A percentile compares a stretch with the other conserved stretches of the same genome.
Conservation (phyloP, 2,329 filamentous ascomycete genomes). For the Cladosporium sp. region DNA sequence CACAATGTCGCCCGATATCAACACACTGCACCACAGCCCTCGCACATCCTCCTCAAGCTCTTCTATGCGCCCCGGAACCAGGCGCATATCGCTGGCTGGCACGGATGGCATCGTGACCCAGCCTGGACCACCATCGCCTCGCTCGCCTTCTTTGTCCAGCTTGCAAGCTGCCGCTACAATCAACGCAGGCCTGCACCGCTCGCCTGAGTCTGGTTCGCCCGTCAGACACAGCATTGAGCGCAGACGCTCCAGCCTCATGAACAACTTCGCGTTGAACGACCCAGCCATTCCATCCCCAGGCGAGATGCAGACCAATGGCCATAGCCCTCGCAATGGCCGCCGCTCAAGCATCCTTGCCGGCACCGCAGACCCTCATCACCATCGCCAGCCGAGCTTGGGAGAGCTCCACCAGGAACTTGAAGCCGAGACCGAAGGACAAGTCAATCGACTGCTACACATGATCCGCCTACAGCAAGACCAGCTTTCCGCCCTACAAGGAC, state of each 20-base stretch:
- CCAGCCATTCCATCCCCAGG: slow-evolving; percentile 63
- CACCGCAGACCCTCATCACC: slow-evolving; percentile 54
- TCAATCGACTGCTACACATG: slow-evolving; percentile 73
- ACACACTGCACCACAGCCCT: slow-evolving; percentile 52
- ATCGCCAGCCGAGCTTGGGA: slow-evolving; percentile 66
- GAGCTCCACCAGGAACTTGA: slow-evolving; percentile 77
- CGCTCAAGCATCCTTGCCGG: slow-evolving; percentile 40
- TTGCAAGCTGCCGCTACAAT: slow-evolving; percentile 73
- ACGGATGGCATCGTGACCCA: slow-evolving; percentile 27
- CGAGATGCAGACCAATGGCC: slow-evolving; percentile 53
- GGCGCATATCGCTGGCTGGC: slow-evolving; percentile 28
- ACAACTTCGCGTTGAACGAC: slow-evolving; percentile 72
- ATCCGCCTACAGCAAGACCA: slow-evolving; percentile 73
- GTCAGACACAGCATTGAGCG: slow-evolving; percentile 41
- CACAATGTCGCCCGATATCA: slow-evolving; percentile 54
- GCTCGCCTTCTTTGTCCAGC: slow-evolving; percentile 62
- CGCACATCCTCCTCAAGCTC: slow-evolving; percentile 29
- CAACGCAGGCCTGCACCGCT: slow-evolving; percentile 58
- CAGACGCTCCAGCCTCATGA: slow-evolving; percentile 64
- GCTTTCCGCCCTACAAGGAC: slow-evolving; percentile 54
- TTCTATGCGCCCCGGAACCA: slow-evolving; percentile 26
- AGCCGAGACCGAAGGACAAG: slow-evolving; percentile 74
- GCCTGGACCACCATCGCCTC: slow-evolving; percentile 43
- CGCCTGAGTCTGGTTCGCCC: slow-evolving; percentile 46
- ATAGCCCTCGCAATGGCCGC: slow-evolving; percentile 21